A percentile compares a stretch with the other conserved stretches of the same genome.
Conservation (phyloP, 495 filamentous ascomycete genomes). For the Aspergillus egyptiacus region DNA sequence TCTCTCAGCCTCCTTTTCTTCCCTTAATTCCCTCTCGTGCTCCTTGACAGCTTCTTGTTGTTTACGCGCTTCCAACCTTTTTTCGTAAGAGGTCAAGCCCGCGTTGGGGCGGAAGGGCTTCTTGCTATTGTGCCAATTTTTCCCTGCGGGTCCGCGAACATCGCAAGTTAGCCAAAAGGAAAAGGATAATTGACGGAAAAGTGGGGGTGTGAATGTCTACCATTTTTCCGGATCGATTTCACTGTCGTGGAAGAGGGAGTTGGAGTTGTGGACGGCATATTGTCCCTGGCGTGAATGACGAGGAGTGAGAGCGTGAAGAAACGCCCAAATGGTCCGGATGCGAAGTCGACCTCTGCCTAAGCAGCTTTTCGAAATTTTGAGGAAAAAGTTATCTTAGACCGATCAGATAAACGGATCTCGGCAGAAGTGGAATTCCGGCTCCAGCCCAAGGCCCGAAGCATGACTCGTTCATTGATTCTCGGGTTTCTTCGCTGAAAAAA, state of each 20-base stretch:
- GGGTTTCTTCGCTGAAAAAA: slow-evolving; percentile 12
- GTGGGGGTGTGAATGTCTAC: slow-evolving; percentile 22
- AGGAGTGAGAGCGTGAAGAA: background rate
- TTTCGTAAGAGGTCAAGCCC: slow-evolving; percentile 70
- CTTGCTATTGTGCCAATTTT: slow-evolving; percentile 83
- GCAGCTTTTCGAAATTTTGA: slow-evolving; percentile 13
- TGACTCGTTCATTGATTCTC: slow-evolving; percentile 12
- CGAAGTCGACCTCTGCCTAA: background rate
- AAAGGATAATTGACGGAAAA: slow-evolving; percentile 9
- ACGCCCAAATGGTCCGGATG: slow-evolving; percentile 1
- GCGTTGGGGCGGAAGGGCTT: slow-evolving; percentile 80
- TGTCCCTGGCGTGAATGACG: background rate
- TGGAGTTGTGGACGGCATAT: slow-evolving; percentile 25
- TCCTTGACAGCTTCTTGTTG: slow-evolving; percentile 71
- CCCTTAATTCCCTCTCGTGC: slow-evolving; percentile 89
- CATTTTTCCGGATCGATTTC: slow-evolving; percentile 44
- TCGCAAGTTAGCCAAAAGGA: slow-evolving; percentile 16
- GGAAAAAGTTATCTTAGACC: slow-evolving; percentile 36
- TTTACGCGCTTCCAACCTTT: slow-evolving; percentile 59
- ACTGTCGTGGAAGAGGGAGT: slow-evolving; percentile 17
- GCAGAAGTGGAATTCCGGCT: slow-evolving; percentile 20
- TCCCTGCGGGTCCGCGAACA: slow-evolving; percentile 53
- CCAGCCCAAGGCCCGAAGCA: slow-evolving; percentile 13
- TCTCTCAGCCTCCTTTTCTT: slow-evolving; percentile 84
- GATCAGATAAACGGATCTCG: slow-evolving; percentile 39